These are phyloP conservation scores for Volvox reticuliferus DNA, from an alignment of 139 green algal genomes.

Conservation along the genomic window DNA sequence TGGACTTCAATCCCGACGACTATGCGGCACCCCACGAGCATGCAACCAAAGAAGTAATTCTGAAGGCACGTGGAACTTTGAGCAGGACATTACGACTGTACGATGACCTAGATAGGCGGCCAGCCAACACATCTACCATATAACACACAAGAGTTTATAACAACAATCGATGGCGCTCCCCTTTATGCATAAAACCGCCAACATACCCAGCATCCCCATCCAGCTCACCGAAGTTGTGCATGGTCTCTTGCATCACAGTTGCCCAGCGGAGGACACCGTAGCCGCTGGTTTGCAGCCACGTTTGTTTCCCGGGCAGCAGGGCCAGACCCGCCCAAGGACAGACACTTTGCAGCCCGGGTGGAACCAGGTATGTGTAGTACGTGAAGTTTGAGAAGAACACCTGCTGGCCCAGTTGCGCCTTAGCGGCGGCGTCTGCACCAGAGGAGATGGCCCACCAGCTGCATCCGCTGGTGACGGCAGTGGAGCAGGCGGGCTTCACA, in stretches of 20 bases:
- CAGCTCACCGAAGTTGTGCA: slow-evolving; percentile 21
- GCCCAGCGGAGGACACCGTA: slow-evolving; percentile 28
- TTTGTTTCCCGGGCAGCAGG: slow-evolving; percentile 28
- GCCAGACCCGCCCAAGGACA: slow-evolving; percentile 30
- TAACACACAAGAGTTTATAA: no score
- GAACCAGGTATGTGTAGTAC: slow-evolving; percentile 23
- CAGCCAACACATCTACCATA: no score
- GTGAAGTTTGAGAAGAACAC: neutral
- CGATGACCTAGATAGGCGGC: no score
- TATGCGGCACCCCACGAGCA: no score
- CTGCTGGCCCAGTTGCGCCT: neutral
- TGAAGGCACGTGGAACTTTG: no score
- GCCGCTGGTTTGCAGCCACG: slow-evolving; percentile 9
- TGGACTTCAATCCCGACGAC: no score
- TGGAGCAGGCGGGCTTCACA: neutral
- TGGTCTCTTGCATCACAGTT: slow-evolving; percentile 33
- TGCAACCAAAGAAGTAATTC: no score
- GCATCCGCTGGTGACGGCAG: neutral
- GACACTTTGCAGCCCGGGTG: neutral
- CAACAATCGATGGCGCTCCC: no score
- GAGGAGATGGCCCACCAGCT: neutral
- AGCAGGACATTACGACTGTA: no score
- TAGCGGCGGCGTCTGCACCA: slow-evolving; percentile 5
- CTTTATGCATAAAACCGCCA: neutral
- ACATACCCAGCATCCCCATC: neutral